phyloP scores from a whole-genome alignment of 176 grass and related monocot species.

The Oropetium thomaeum region DNA sequence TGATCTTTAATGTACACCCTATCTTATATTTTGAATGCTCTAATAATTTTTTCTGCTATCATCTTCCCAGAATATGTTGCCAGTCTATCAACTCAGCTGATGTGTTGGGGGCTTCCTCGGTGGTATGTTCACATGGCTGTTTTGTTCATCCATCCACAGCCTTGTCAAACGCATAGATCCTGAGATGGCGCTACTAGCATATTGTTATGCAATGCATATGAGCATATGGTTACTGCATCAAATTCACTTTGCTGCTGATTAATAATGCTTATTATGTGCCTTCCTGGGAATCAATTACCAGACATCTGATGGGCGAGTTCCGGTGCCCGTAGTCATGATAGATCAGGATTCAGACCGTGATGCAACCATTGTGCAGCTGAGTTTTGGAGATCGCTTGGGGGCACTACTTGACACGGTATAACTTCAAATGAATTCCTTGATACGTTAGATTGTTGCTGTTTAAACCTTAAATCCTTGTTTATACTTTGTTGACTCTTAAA shows the following conservation, averaged over 20 bases:
- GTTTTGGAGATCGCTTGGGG: slow-evolving; percentile 91
- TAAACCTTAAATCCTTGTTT: slow-evolving; percentile 16
- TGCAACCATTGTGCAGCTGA: slow-evolving; percentile 87
- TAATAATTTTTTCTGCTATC: slow-evolving; percentile 7
- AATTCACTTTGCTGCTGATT: background rate
- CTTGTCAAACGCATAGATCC: background rate
- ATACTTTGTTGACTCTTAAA: background rate
- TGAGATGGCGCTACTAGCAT: background rate
- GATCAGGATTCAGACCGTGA: slow-evolving; percentile 91
- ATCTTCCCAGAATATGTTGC: slow-evolving; percentile 44
- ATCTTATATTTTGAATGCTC: background rate
- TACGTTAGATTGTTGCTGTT: slow-evolving; percentile 18
- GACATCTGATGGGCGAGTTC: slow-evolving; percentile 62
- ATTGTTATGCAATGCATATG: background rate
- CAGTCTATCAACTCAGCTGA: slow-evolving; percentile 59
- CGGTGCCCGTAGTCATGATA: slow-evolving; percentile 76
- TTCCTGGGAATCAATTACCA: slow-evolving; percentile 14
- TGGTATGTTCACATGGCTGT: slow-evolving; percentile 14
- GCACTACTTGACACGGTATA: slow-evolving; percentile 87
- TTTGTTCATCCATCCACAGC: background rate
- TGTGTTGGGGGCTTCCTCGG: slow-evolving; percentile 47
- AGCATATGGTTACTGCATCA: background rate
- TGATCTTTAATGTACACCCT: background rate
- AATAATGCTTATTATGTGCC: slow-evolving; percentile 15
- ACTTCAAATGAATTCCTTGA: background rate